Evolutionary conservation across 495 filamentous ascomycete species (phyloP), one percentile per base, ranked within the genome.

Genomic region (Annulohypoxylon nitens): DNA sequence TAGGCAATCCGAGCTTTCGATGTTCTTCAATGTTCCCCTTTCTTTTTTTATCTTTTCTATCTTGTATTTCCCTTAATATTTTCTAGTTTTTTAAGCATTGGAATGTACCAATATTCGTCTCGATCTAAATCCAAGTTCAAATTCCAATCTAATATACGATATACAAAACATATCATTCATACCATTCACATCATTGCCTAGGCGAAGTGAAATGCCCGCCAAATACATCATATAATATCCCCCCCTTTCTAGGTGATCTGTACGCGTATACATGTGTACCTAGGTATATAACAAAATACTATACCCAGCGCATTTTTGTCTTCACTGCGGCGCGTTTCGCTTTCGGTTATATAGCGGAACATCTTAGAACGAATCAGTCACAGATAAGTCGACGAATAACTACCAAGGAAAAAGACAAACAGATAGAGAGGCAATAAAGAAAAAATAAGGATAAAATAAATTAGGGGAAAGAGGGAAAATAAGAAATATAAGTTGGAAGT

Each of bases 331-430:
- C 48, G 48, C 48, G 20, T 25, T 53, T 34, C 26, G 51, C 36
- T 57, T 26, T 10, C 14, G 12, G 11, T 57, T 37, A 37, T 37
- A 37, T 20, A 57, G 53, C 53, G 53, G 16, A 57, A n/a, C 33
- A 37, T 37, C 36, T 36, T 14, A 4, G 33, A 37, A 37, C 53
- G 12, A 37, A 57, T 8, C 4, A 20, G 25, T 54, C 5, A 25
- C 18, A 30, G n/a, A 37, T 33, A 11, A 34, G 20, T 16, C 4
- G 11, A 12, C 30, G 51, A 14, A 26, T 9, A 26, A 4, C 23
- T 11, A 23, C 0, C 18, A 26, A 51, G 18, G 23, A n/a, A 14
- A 33, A 30, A 23, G 23, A 7, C 18, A 30, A n/a, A 61, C 23
- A 20, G 12, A 8, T 11, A 16, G 9, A 43, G 11, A 37, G 30